Conservation (phyloP, 805 yeast genomes). For the Sugiyamaella qingdaonensis region DNA sequence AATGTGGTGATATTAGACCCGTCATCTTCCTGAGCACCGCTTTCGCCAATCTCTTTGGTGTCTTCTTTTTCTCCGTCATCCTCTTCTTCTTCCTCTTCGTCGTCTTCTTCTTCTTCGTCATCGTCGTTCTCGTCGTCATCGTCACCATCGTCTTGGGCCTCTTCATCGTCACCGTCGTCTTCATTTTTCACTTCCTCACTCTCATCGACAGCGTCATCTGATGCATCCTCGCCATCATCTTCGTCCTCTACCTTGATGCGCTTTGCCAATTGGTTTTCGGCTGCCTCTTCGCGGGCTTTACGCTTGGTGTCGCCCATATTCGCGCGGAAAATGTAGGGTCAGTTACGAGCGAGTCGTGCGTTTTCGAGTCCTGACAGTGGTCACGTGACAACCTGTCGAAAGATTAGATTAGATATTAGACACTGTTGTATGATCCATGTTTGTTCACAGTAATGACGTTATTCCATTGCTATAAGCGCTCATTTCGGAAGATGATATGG, state of each 20-base stretch:
- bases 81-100: constrained; percentile 13
- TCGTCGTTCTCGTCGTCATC: constrained; percentile 8
- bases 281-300: constrained; percentile 22
- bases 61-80: constrained; percentile 31
- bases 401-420: neutral
- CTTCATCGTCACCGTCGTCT: neutral
- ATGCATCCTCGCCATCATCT: constrained; percentile 18
- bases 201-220: constrained; percentile 7
- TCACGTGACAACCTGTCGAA: neutral
- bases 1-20: constrained; percentile 43
- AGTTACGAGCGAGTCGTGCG: neutral
- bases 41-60: constrained; percentile 27
- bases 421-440: neutral
- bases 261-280: constrained; percentile 8
- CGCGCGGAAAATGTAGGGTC: too few species aligned
- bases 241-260: constrained; percentile 17
- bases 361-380: neutral
- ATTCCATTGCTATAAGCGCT: too few species aligned
- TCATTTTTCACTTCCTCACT: neutral
- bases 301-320: constrained; percentile 29
- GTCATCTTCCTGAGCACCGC: constrained; percentile 22
- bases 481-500: too few species aligned
- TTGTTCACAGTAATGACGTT: neutral
- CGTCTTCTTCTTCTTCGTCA: constrained; percentile 10
- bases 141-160: neutral